These are phyloP conservation scores for Helichrysum umbraculigerum DNA, from an alignment of 129 eudicot genomes.

Conservation along the genomic window DNA sequence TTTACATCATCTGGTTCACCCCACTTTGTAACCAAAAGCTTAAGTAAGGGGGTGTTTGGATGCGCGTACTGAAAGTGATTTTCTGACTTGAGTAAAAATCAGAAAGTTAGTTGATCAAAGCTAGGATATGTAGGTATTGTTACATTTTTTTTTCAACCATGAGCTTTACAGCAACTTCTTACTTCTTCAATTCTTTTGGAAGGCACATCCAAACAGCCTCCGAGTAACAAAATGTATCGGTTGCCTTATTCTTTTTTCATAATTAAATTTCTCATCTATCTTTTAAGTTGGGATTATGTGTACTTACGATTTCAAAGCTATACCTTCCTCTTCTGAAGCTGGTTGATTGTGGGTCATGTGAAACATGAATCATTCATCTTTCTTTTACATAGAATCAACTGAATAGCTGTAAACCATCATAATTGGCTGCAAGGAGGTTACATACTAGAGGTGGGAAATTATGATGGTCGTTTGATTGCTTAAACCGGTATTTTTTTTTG, in stretches of 20 bases:
- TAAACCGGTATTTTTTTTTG: neutral
- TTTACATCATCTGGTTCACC: neutral
- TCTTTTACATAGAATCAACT: neutral
- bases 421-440: neutral
- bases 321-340: neutral
- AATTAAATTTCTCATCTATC: neutral
- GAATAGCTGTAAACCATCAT: too few relatives aligned
- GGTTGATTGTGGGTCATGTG: neutral
- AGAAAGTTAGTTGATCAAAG: slow-evolving; percentile 5
- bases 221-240: neutral
- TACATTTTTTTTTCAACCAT: neutral
- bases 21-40: neutral
- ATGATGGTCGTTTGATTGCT: neutral
- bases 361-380: neutral
- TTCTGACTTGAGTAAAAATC: neutral
- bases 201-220: slow-evolving; percentile 1
- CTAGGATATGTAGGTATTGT: neutral
- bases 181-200: neutral
- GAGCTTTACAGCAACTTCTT: neutral
- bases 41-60: neutral
- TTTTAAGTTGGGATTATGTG: neutral
- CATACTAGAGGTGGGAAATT: neutral
- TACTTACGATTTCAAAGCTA: neutral
- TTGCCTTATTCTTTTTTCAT: neutral
- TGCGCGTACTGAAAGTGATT: neutral